Evolutionary conservation across 2,329 filamentous ascomycete species (phyloP).

Genomic region (Pezicula carpinea): DNA sequence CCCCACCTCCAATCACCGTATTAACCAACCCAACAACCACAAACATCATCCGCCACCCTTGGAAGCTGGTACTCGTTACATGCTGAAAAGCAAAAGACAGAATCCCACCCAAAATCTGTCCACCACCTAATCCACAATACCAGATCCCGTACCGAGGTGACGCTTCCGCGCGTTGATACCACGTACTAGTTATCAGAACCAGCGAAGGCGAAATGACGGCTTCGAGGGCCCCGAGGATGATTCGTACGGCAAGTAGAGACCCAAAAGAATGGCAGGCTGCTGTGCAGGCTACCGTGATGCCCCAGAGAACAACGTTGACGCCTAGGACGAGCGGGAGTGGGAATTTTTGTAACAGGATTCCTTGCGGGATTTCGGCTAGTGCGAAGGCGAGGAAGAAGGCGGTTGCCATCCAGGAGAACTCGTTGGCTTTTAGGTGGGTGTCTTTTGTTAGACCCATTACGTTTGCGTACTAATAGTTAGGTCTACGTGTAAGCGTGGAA

Average conservation of each 20-base stretch:
- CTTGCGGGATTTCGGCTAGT: conserved; percentile 21
- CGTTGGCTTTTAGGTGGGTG: not conserved
- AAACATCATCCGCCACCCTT: conserved; percentile 51
- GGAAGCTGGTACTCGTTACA: conserved; percentile 17
- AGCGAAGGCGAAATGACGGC: conserved; percentile 24
- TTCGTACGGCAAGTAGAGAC: conserved; percentile 19
- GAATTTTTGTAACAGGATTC: conserved; percentile 45
- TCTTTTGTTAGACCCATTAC: conserved; percentile 1
- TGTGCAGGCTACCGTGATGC: conserved; percentile 11
- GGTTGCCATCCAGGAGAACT: conserved; percentile 40
- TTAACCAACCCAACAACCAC: conserved; percentile 39
- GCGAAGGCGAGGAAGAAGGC: conserved; percentile 35
- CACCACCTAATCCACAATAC: conserved; percentile 26
- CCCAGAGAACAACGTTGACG: conserved; percentile 4
- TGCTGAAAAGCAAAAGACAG: conserved; percentile 28
- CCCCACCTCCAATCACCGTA: conserved; percentile 28
- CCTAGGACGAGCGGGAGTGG: conserved; percentile 25
- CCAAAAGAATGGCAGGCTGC: conserved; percentile 18
- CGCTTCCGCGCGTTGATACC: conserved; percentile 28
- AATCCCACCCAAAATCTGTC: conserved; percentile 26
- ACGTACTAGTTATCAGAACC: conserved; percentile 28
- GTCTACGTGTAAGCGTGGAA: too few species aligned
- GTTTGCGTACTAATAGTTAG: conserved; percentile 13
- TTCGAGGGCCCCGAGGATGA: conserved; percentile 25
- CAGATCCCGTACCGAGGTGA: conserved; percentile 15